Evolutionary conservation across 192 early-diverging fungal species (phyloP), one percentile per base, ranked within the genome.

Genomic region (Entomortierella chlamydospora): DNA sequence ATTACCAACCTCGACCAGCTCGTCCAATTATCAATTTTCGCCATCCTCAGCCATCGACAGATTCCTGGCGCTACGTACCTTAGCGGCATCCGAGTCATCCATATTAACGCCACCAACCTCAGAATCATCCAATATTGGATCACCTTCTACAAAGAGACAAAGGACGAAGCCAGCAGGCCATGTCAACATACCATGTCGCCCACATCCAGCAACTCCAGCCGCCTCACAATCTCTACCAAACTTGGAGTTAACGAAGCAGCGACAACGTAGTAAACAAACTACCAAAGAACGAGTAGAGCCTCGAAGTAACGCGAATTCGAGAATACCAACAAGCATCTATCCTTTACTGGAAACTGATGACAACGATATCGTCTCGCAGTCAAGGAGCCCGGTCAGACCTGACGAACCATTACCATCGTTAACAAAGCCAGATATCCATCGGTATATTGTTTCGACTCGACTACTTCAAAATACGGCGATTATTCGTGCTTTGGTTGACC

Each of bases 381-480:
- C 20, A 47, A 4, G 15, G 12, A 47, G 2, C 12, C 15, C 45
- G 15, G 15, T 47, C 20, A 12, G 64, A 23, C 50, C 64, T 6
- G 54, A 59, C 23, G 63, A 67, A 8, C 30, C 58, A 0, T 47
- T 65, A 25, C 29, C 51, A 2, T 50, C 49, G 8, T 49, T 50
- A 20, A 15, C 12, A 18, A 42, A 26, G 2, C 28, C 51, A 13
- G 64, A 67, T 26, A 41, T 22, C 0, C 51, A 74, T 54, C 57
- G 49, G 2, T 74, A 67, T 30, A 74, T 74, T 1, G 57, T 25
- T 5, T 67, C 72, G 15, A 61, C 2, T 22, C 57, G 63, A 11
- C 13, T 67, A 30, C 51, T 74, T 4, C 72, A 74, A 34, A 74
- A 74, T 9, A 67, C 57, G 2, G 41, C 50, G 4, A 42, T 74